Evolutionary conservation across 257 asterid genomes (phyloP).

Genomic region (Ophiorrhiza pumila): DNA sequence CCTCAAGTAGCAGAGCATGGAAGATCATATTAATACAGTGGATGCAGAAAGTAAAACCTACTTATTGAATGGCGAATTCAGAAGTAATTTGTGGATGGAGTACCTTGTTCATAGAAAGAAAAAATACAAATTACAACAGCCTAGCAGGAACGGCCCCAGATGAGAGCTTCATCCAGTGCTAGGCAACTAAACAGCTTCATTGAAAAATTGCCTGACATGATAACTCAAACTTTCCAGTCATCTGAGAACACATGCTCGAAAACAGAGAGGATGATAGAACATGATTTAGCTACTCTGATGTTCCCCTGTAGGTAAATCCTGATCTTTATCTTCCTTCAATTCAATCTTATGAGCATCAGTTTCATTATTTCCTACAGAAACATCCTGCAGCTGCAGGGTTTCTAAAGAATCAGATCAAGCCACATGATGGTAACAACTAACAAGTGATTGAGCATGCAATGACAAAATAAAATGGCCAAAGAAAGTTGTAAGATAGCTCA

Average conservation of each 20-base stretch:
- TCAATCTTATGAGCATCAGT: slow-evolving; percentile 31
- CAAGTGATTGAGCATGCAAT: not conserved
- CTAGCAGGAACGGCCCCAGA: slow-evolving; percentile 1
- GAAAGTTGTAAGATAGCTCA: slow-evolving; percentile 25
- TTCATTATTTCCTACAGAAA: slow-evolving; percentile 32
- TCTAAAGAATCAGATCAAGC: slow-evolving; percentile 21
- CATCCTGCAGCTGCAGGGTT: slow-evolving; percentile 61
- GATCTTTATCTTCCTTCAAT: slow-evolving; percentile 27
- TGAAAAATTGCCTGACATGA: not conserved
- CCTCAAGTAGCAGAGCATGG: not conserved
- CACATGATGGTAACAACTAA: not conserved
- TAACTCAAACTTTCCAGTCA: not conserved
- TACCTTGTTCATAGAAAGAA: not conserved
- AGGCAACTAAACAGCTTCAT: not conserved
- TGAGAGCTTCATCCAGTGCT: slow-evolving; percentile 8
- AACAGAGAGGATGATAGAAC: not conserved
- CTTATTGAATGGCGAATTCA: not conserved
- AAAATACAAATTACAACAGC: slow-evolving; percentile 4
- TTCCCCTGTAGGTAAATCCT: slow-evolving; percentile 31
- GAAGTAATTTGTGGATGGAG: not conserved
- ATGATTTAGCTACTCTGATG: slow-evolving; percentile 30
- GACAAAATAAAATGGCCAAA: not conserved
- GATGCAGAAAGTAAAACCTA: not conserved
- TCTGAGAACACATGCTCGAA: not conserved
- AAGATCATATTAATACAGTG: not conserved